A percentile compares a stretch with the other conserved stretches of the same genome.
phyloP scores from a whole-genome alignment of 139 green algal species.

The Tetradesmus lagerheimii region DNA sequence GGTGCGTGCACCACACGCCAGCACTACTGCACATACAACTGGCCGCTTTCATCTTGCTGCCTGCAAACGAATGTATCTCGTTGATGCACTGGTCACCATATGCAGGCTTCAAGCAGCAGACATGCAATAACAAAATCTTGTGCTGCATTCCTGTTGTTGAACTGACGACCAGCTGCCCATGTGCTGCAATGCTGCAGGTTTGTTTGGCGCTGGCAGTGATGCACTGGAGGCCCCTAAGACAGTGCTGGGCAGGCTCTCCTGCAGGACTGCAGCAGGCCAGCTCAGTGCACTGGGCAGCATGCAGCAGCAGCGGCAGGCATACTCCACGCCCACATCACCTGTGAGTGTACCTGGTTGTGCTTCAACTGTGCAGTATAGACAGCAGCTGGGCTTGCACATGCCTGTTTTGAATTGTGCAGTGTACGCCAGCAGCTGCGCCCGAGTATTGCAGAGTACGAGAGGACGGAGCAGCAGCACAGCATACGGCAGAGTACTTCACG shows the following conservation, averaged over 20 bases:
- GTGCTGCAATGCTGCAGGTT: not conserved
- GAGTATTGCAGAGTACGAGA: not conserved
- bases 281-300: not conserved
- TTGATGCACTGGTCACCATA: no score
- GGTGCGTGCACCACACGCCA: no score
- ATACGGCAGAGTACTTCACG: no score
- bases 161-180: not conserved
- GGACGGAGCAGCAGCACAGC: not conserved
- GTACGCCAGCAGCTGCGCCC: not conserved
- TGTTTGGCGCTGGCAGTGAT: not conserved
- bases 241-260: not conserved
- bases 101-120: no score
- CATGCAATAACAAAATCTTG: no score
- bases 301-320: slow-evolving; percentile 6
- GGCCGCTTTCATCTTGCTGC: no score
- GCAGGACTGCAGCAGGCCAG: not conserved
- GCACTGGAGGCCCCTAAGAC: not conserved
- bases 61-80: no score
- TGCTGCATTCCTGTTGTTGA: no score
- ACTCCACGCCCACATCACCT: not conserved
- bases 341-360: not conserved
- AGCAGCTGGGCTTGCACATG: no score
- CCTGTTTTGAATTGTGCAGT: not conserved
- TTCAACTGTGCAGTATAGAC: no score
- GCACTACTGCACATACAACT: no score